These are phyloP conservation scores for Adiantum capillusveneris DNA, from an alignment of 75 land plant genomes.

Conservation along the genomic window DNA sequence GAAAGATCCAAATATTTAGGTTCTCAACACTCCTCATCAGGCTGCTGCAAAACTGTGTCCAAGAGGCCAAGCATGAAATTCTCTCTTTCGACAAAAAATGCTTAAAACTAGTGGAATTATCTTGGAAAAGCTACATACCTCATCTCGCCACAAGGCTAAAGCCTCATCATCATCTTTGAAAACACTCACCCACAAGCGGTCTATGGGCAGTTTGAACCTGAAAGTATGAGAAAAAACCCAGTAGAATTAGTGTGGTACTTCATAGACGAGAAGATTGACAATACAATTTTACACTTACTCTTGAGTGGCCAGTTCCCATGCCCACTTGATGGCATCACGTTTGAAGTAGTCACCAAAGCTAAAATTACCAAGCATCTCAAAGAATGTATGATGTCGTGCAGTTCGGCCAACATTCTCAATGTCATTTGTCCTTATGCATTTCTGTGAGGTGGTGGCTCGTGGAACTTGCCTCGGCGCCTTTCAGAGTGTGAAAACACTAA, in stretches of 20 bases:
- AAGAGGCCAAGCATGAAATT: no score
- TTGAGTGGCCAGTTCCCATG: constrained; percentile 91
- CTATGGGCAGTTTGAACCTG: constrained; percentile 70
- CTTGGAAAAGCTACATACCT: constrained; percentile 24
- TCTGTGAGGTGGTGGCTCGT: constrained; percentile 79
- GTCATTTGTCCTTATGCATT: constrained; percentile 86
- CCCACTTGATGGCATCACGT: constrained; percentile 81
- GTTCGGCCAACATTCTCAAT: constrained; percentile 92
- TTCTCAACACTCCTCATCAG: no score
- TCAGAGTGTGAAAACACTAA: not conserved
- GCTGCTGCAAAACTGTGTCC: no score
- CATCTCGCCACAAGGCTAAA: constrained; percentile 65
- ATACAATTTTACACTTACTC: constrained; percentile 53
- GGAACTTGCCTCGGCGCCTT: constrained; percentile 63
- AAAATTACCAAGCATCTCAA: constrained; percentile 99
- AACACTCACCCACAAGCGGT: constrained; percentile 80
- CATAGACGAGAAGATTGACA: constrained; percentile 4
- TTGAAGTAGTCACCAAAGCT: constrained; percentile 98
- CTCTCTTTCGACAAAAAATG: no score
- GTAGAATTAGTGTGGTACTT: not conserved
- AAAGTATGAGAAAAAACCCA: not conserved
- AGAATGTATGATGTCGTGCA: constrained; percentile 80
- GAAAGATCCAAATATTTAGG: no score
- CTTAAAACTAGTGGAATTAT: no score
- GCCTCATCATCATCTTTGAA: constrained; percentile 94